Base-by-base conservation (phyloP, 106 monocot genomes). In the Dendrobium officinale region DNA sequence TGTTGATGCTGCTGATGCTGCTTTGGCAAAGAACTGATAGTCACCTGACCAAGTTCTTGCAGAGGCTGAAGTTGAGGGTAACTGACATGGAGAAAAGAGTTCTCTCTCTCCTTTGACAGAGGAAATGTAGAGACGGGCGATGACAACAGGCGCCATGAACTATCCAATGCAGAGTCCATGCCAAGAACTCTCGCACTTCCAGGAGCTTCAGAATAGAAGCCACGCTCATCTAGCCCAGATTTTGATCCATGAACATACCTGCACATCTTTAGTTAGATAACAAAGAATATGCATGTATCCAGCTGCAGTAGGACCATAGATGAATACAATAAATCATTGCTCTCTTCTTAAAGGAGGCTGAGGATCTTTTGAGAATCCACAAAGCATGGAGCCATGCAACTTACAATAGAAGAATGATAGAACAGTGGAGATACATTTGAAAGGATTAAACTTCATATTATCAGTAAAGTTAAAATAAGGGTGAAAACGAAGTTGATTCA, bases 211-310 rank as follows among this genome's bases (percentile, higher is more conserved):
- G 88, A 88, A 13, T 85, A 83, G 78, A 88, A 86, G 77, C 90
- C 86, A 41, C 81, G 88, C 42, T 86, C 90, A 22, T 85, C 90
- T 1, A 72, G 42, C 24, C 82, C 81, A 68, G 83, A 5, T 79
- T 85, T 83, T 10, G 68, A 68, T 76, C 90, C 93, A 44, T 88
- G 86, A 33, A 88, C 37, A 70, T 88, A 88, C 83, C 90, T 90
- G 78, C 64, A 77, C 9, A 64, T 54, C 81, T 1, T 15, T 26
- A 24, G 58, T 56, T 15, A 59, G 55, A n/a, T 20, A 72, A 41
- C 44, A 47, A 70, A 15, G 2, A 37, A 37, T 15, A 64, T 37
- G 37, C 8, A 26, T 9, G 26, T 26, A 26, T 58, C 17, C 20
- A 18, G 6, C 45, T n/a, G 58, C 18, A 58, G 6, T 58, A 58